Percentiles rank a stretch among this genome's conserved stretches.
Conservation (phyloP, 1,284 basidiomycete genomes). For the Cryptococcus hybrid region DNA sequence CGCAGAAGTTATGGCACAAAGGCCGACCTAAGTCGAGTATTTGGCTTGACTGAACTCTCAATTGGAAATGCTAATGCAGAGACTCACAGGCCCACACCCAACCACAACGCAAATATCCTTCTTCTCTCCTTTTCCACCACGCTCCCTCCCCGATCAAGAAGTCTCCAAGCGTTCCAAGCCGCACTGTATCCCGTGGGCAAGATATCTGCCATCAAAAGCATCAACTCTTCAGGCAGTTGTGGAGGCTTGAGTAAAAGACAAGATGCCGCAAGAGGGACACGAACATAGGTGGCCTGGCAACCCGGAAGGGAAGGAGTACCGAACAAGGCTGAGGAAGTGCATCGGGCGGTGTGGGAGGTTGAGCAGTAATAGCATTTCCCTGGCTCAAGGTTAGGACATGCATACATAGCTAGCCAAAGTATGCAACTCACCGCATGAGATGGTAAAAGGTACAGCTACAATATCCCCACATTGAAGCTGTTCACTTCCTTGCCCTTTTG, state of each 20-base stretch:
- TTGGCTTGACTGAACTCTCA: background rate
- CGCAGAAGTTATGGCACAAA: slow-evolving; percentile 51
- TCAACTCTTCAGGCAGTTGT: slow-evolving; percentile 44
- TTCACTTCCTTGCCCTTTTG: slow-evolving; percentile 65
- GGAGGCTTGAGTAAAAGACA: slow-evolving; percentile 49
- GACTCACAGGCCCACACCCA: slow-evolving; percentile 53
- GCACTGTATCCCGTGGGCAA: slow-evolving; percentile 52
- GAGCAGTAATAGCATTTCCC: slow-evolving; percentile 59
- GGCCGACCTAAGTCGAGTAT: slow-evolving; percentile 27
- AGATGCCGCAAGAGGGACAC: slow-evolving; percentile 60
- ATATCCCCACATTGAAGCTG: slow-evolving; percentile 69
- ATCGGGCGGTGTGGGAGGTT: slow-evolving; percentile 72
- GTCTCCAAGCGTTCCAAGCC: slow-evolving; percentile 46
- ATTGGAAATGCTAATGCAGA: background rate
- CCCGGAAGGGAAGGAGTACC: slow-evolving; percentile 72
- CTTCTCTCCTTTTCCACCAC: slow-evolving; percentile 29
- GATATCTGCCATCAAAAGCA: slow-evolving; percentile 53
- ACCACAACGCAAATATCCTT: slow-evolving; percentile 47
- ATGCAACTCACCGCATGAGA: slow-evolving; percentile 68
- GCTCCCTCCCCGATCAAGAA: slow-evolving; percentile 34
- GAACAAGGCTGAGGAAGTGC: slow-evolving; percentile 65
- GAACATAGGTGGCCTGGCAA: slow-evolving; percentile 82
- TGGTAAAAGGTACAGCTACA: slow-evolving; percentile 83
- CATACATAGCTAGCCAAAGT: slow-evolving; percentile 2
- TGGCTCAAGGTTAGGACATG: slow-evolving; percentile 7